phyloP scores from a whole-genome alignment of 164 flowering plant species.

The Cinnamomum chago region DNA sequence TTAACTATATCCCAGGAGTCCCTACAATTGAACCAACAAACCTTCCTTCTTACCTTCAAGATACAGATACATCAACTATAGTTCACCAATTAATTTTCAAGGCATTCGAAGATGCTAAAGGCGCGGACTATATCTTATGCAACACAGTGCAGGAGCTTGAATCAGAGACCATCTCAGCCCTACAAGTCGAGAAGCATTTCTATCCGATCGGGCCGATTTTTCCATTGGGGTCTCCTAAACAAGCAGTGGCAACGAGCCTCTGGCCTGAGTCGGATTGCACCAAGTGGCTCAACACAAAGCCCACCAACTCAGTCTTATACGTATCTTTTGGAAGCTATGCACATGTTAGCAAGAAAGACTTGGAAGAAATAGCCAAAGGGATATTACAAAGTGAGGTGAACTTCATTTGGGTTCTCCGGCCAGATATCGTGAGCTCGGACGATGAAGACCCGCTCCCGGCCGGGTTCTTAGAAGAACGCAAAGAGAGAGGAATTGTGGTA shows the following conservation, averaged over 20 bases:
- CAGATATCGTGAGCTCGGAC: conserved; percentile 59
- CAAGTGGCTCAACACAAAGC: conserved; percentile 62
- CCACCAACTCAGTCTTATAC: conserved; percentile 62
- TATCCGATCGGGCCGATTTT: conserved; percentile 70
- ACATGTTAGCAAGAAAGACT: conserved; percentile 40
- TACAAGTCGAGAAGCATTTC: conserved; percentile 37
- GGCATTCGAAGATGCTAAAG: conserved; percentile 47
- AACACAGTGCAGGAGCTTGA: conserved; percentile 75
- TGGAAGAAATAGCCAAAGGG: conserved; percentile 60
- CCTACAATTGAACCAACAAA: conserved; percentile 50
- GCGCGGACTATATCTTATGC: conserved; percentile 58
- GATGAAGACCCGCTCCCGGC: conserved; percentile 44
- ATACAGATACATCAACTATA: conserved; percentile 33
- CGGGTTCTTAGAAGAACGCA: conserved; percentile 29
- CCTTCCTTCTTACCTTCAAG: conserved; percentile 68
- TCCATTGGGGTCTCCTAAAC: conserved; percentile 33
- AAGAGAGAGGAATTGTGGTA: conserved; percentile 42
- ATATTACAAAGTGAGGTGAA: conserved; percentile 41
- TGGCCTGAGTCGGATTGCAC: conserved; percentile 80
- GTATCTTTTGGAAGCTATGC: conserved; percentile 86
- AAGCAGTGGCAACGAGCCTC: conserved; percentile 54
- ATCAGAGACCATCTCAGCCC: conserved; percentile 45
- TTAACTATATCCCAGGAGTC: conserved; percentile 81
- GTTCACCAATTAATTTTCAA: conserved; percentile 56
- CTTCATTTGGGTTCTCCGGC: conserved; percentile 75